Evolutionary conservation across 139 green algal species (phyloP).

Genomic region (Chlorella vulgaris): DNA sequence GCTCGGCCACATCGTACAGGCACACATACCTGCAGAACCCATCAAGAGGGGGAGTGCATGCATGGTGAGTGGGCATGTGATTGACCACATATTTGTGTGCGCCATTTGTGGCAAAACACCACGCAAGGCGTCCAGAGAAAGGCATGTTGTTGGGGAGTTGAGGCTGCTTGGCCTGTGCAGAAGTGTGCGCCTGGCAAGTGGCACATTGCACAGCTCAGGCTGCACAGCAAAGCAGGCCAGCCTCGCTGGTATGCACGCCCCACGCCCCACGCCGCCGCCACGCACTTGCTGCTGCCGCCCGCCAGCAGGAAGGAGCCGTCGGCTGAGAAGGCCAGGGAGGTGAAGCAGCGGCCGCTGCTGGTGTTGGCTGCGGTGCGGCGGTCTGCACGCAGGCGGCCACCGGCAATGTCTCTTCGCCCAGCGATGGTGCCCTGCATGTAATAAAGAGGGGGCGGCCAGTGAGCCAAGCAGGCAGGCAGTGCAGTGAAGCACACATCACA

Average conservation of each 20-base stretch:
- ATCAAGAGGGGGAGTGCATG: background rate
- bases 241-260: background rate
- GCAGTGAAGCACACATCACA: no score
- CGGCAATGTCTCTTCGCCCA: conserved; percentile 87
- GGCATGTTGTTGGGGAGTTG: no score
- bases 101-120: no score
- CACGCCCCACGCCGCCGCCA: background rate
- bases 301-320: conserved; percentile 90
- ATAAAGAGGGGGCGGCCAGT: no score
- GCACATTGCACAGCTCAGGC: background rate
- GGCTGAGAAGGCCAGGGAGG: conserved; percentile 84
- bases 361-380: conserved; percentile 71
- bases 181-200: no score
- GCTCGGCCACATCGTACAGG: conserved; percentile 94
- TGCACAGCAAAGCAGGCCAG: background rate
- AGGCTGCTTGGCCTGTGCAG: no score
- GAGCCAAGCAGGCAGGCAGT: no score
- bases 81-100: no score
- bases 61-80: background rate
- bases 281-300: conserved; percentile 72
- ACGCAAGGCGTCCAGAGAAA: no score
- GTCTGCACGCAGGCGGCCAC: conserved; percentile 76
- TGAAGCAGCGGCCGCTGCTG: conserved; percentile 81
- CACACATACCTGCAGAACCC: conserved; percentile 80
- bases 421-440: conserved; percentile 73